Percentiles rank a stretch among this genome's conserved stretches.
These are phyloP conservation scores for Tylopilus rubrobrunneus DNA, from an alignment of 768 basidiomycete species.

Conservation along the genomic window DNA sequence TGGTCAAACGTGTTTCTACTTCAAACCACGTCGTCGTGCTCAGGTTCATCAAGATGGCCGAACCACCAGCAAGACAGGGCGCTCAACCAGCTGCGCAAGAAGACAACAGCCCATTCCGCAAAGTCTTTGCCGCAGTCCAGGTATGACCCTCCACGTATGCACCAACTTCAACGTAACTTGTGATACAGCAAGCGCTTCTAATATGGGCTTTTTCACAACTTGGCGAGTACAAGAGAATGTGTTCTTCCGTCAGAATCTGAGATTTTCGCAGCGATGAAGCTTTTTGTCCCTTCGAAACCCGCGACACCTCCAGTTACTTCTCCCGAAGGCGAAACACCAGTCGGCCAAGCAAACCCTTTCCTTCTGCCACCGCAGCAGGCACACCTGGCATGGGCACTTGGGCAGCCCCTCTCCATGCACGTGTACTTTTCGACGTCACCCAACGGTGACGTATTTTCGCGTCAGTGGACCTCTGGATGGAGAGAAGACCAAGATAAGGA, in stretches of 20 bases:
- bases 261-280: constrained; percentile 39
- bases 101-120: constrained; percentile 35
- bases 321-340: constrained; percentile 19
- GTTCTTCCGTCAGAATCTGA: background rate
- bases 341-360: constrained; percentile 40
- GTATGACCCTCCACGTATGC: constrained; percentile 27
- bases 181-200: constrained; percentile 60
- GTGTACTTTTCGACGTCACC: constrained; percentile 70
- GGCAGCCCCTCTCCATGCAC: constrained; percentile 62
- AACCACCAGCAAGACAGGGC: constrained; percentile 22
- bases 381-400: constrained; percentile 56
- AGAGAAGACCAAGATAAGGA: constrained; percentile 44
- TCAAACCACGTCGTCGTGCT: background rate
- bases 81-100: constrained; percentile 20
- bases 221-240: constrained; percentile 36
- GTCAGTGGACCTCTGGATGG: constrained; percentile 48
- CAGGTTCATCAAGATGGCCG: constrained; percentile 19
- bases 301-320: constrained; percentile 28
- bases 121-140: constrained; percentile 39
- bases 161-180: constrained; percentile 5
- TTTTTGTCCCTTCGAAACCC: constrained; percentile 36
- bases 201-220: constrained; percentile 65
- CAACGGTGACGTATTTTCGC: constrained; percentile 54
- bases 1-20: background rate
- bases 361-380: constrained; percentile 53